Evolutionary conservation across 495 filamentous ascomycete genomes (phyloP).

Genomic region (Letharia lupina): DNA sequence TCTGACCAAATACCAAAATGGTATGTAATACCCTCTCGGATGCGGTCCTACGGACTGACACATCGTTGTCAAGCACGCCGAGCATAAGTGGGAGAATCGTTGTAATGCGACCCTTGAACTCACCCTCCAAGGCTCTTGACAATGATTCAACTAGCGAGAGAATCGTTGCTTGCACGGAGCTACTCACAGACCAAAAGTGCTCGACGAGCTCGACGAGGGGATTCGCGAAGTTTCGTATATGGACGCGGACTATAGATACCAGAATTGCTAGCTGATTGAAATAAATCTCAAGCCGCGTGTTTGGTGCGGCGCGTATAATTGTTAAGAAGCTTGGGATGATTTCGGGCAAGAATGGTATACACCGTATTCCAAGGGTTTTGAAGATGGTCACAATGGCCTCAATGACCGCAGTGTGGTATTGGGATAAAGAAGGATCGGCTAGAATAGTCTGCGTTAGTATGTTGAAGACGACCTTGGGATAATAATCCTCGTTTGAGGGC

Average conservation of each 20-base stretch:
- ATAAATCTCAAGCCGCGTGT: slow-evolving; percentile 75
- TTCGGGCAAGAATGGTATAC: slow-evolving; percentile 83
- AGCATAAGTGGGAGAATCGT: slow-evolving; percentile 86
- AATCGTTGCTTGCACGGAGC: slow-evolving; percentile 79
- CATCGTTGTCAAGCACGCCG: slow-evolving; percentile 79
- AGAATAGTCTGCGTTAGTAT: slow-evolving; percentile 79
- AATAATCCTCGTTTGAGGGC: slow-evolving; percentile 95
- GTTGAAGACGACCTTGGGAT: slow-evolving; percentile 95
- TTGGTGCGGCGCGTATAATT: slow-evolving; percentile 70
- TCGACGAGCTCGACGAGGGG: slow-evolving; percentile 75
- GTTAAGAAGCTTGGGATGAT: slow-evolving; percentile 88
- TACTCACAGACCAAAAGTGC: slow-evolving; percentile 73
- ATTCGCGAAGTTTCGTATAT: slow-evolving; percentile 81
- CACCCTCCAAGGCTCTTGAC: slow-evolving; percentile 84
- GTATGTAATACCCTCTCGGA: slow-evolving; percentile 89
- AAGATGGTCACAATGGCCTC: slow-evolving; percentile 99
- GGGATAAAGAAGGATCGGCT: slow-evolving; percentile 74
- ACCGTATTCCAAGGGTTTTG: slow-evolving; percentile 88
- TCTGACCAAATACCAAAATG: slow-evolving; percentile 92
- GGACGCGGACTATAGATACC: slow-evolving; percentile 89
- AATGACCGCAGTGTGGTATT: slow-evolving; percentile 91
- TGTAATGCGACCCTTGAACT: slow-evolving; percentile 91
- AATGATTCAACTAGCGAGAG: slow-evolving; percentile 86
- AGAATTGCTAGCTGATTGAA: slow-evolving; percentile 92
- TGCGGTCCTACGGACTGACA: slow-evolving; percentile 59